Evolutionary conservation across 176 grass and related monocot species (phyloP), one percentile per base, ranked within the genome.

Genomic region (Aegilops tauschii): DNA sequence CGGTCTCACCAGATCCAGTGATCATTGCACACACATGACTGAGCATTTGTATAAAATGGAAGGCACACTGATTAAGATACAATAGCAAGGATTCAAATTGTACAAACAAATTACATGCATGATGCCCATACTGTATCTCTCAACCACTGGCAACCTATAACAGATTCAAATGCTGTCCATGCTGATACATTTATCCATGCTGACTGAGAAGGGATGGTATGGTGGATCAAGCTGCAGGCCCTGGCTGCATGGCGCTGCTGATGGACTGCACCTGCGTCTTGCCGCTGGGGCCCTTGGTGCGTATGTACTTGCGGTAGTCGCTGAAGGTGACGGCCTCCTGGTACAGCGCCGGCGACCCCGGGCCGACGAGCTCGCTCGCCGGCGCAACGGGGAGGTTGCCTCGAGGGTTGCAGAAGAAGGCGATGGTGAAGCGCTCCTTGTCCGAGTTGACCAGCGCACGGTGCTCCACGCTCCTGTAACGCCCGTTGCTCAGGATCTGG

Each of bases 321-420:
- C 87, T 6, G 82, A 88, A 97, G 25, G 63, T 90, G 75, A 80
- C 16, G 21, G 78, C 42, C n/a, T 73, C 70, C 1, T 45, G 49
- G 63, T 92, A 97, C 40, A 82, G 30, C 17, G 87, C 63, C 18
- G 72, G 80, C 12, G 76, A 83, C 6, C 30, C 50, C 7, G n/a
- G 65, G 25, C 36, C 23, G 14, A 96, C 29, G 0, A 97, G 88
- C 82, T 83, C 64, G 0, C 61, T 27, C 2, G 94, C 90, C 0
- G 94, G 92, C 6, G 80, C 88, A 6, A 97, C 76, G 12, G 66
- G 35, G 25, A 94, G 73, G 64, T 90, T 88, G 16, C 80, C 92
- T 25, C 81, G 76, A 10, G 94, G 92, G 80, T 94, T 94, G 86
- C 83, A 92, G 82, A 97, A 97, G 80, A 97, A 90, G 18, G 90